Percentiles rank a stretch among this genome's conserved stretches.
Conservation (phyloP, 73 alveolate species). For the Paramecium sonneborni region DNA sequence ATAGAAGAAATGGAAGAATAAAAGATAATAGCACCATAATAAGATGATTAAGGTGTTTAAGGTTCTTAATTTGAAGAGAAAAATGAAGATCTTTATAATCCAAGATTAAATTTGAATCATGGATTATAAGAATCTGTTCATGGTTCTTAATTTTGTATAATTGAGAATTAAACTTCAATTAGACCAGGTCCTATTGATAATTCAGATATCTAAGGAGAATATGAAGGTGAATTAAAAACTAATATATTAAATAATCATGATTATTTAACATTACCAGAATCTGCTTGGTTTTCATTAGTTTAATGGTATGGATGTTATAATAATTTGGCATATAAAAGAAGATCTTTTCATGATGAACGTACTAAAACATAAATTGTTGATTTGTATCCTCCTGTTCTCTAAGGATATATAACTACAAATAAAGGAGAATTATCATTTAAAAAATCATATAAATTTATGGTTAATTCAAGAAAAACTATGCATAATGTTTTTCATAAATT, state of each 20-base stretch:
- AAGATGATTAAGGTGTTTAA: constrained; percentile 30
- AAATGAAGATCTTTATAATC: neutral
- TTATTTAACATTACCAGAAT: constrained; percentile 75
- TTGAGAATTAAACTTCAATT: neutral
- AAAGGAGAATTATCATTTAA: constrained; percentile 55
- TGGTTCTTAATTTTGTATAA: neutral
- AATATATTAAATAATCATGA: constrained; percentile 76
- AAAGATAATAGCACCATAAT: constrained; percentile 27
- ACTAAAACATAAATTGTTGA: constrained; percentile 72
- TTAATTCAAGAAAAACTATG: constrained; percentile 38
- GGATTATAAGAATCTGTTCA: constrained; percentile 40
- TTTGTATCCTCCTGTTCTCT: constrained; percentile 76
- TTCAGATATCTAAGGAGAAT: constrained; percentile 80
- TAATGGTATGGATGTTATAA: constrained; percentile 87
- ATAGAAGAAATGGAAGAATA: constrained; percentile 25
- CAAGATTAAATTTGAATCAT: constrained; percentile 10
- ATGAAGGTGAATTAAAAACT: constrained; percentile 72
- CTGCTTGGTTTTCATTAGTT: constrained; percentile 76
- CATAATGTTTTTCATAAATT: constrained; percentile 34
- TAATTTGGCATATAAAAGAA: constrained; percentile 79
- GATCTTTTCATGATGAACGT: constrained; percentile 66
- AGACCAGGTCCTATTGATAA: constrained; percentile 79
- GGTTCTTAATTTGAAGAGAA: constrained; percentile 39
- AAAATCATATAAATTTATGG: constrained; percentile 29
- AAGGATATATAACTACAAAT: constrained; percentile 26